Conservation (phyloP, 2,329 filamentous ascomycete species). For the Fusarium vanettenii region DNA sequence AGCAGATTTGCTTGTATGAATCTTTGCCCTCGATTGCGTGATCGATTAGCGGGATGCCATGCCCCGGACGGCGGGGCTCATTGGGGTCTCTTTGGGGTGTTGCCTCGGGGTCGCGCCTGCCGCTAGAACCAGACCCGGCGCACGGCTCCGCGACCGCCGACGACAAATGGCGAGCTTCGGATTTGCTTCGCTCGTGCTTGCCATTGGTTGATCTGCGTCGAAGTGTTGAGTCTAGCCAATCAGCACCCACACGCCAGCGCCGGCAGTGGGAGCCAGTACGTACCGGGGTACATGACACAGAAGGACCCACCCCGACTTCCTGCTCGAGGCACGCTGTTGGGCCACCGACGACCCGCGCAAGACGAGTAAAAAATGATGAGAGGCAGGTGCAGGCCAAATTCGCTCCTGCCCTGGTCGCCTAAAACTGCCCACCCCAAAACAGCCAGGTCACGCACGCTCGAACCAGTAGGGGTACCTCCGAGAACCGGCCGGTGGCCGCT, state of each 20-base stretch:
- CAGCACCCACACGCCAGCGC: constrained; percentile 19
- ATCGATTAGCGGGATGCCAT: constrained; percentile 47
- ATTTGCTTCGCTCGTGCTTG: constrained; percentile 36
- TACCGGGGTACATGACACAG: constrained; percentile 18
- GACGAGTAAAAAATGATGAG: constrained; percentile 26
- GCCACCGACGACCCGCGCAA: constrained; percentile 45
- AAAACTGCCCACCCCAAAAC: constrained; percentile 27
- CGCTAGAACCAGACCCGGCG: constrained; percentile 25
- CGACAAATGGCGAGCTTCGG: constrained; percentile 39
- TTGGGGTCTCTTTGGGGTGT: constrained; percentile 28
- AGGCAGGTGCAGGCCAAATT: constrained; percentile 15
- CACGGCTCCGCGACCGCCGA: constrained; percentile 40
- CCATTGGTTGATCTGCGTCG: constrained; percentile 14
- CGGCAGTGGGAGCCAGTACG: constrained; percentile 28
- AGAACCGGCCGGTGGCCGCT: constrained; percentile 44
- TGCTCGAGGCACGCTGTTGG: constrained; percentile 38
- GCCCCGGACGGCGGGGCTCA: constrained; percentile 45
- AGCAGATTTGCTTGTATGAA: constrained; percentile 43
- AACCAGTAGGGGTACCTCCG: constrained; percentile 33
- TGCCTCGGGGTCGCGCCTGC: constrained; percentile 37
- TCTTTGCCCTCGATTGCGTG: constrained; percentile 46
- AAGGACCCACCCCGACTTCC: constrained; percentile 46
- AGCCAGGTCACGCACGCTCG: not conserved
- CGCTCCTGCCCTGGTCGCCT: not conserved
- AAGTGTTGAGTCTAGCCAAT: constrained; percentile 26